phyloP scores from a whole-genome alignment of 2,329 filamentous ascomycete species.

The Verticillium tricorpus region DNA sequence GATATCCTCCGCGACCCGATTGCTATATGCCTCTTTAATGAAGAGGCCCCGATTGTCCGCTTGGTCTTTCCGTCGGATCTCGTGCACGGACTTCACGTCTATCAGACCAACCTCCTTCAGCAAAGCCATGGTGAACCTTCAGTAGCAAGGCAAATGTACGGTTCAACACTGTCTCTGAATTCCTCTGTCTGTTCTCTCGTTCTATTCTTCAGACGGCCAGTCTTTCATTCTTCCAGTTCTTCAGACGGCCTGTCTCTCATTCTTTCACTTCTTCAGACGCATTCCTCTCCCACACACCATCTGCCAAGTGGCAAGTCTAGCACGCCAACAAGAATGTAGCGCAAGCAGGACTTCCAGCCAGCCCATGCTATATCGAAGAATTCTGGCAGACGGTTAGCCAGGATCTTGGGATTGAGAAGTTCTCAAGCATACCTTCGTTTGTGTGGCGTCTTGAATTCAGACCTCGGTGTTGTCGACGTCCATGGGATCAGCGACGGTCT shows the following conservation, averaged over 20 bases:
- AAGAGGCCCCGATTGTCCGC: no score
- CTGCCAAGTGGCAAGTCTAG: background rate
- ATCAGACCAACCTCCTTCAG: background rate
- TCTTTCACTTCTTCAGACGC: background rate
- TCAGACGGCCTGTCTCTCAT: background rate
- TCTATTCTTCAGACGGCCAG: background rate
- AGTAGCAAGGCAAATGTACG: background rate
- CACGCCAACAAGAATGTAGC: background rate
- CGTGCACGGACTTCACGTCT: background rate
- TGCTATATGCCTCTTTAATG: background rate
- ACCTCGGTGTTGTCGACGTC: conserved; percentile 1
- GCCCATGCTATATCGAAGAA: background rate
- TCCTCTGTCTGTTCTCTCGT: background rate
- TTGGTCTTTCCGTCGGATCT: background rate
- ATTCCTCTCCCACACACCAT: background rate
- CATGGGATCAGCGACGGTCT: background rate
- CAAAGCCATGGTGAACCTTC: background rate
- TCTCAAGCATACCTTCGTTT: background rate
- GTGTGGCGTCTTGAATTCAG: background rate
- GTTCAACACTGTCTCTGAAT: background rate
- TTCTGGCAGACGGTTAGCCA: background rate
- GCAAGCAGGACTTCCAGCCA: background rate
- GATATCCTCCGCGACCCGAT: background rate
- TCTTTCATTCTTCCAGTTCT: background rate
- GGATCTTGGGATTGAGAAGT: background rate